Percentiles rank a stretch among this genome's conserved stretches.
These are phyloP conservation scores for Fusarium denticulatum DNA, from an alignment of 2,329 filamentous ascomycete genomes.

Conservation along the genomic window DNA sequence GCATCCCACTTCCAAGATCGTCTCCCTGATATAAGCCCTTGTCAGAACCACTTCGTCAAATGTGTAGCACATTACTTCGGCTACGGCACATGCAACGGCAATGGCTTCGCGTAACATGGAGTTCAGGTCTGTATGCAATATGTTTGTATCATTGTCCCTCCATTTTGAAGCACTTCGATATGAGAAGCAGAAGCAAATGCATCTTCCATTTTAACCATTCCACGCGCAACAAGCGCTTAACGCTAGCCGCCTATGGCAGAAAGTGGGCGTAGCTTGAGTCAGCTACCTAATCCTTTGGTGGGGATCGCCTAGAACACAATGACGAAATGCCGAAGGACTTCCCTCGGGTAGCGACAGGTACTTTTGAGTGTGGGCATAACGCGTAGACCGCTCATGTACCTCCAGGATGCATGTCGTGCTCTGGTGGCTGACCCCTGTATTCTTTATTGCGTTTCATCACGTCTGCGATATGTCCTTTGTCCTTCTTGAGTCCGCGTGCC, in stretches of 20 bases:
- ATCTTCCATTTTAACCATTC: conserved; percentile 9
- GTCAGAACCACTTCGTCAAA: conserved; percentile 6
- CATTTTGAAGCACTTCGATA: neutral
- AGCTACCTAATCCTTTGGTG: conserved; percentile 10
- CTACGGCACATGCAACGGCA: neutral
- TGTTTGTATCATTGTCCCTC: neutral
- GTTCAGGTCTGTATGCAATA: neutral
- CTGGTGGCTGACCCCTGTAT: conserved; percentile 9
- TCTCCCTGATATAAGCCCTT: conserved; percentile 18
- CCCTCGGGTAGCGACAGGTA: conserved; percentile 15
- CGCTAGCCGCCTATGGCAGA: conserved; percentile 13
- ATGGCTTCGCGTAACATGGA: neutral
- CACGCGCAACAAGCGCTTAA: conserved; percentile 27
- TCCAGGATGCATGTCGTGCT: neutral
- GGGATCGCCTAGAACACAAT: conserved; percentile 7
- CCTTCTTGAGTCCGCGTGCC: neutral
- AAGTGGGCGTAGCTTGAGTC: conserved; percentile 14
- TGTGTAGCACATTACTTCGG: neutral
- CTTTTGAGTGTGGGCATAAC: neutral
- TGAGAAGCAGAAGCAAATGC: neutral
- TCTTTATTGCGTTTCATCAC: neutral
- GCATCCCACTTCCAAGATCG: neutral
- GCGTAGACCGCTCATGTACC: conserved; percentile 10
- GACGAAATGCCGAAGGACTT: conserved; percentile 30
- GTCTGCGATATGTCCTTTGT: neutral